These are phyloP conservation scores for Suhomyces sp. DNA, from an alignment of 805 yeast genomes.

Conservation along the genomic window DNA sequence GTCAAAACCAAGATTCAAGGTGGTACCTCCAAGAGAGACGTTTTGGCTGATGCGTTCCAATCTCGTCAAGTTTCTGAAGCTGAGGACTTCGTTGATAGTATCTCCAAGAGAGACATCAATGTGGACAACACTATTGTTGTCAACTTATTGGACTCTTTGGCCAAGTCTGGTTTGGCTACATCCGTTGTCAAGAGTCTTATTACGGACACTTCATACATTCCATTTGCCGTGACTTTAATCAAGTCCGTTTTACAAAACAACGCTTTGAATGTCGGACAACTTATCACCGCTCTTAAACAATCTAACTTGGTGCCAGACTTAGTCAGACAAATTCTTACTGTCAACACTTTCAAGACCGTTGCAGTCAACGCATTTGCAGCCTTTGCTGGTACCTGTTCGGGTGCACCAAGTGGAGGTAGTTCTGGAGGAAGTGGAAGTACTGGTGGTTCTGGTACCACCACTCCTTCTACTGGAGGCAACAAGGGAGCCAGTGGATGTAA, in stretches of 20 bases:
- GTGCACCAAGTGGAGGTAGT: slow-evolving; percentile 8
- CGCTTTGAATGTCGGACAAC: slow-evolving; percentile 26
- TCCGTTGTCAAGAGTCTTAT: slow-evolving; percentile 39
- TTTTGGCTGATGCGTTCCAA: slow-evolving; percentile 8
- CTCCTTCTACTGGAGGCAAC: not conserved
- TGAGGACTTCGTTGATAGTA: slow-evolving; percentile 5
- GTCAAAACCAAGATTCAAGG: slow-evolving; percentile 24
- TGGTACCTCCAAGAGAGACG: slow-evolving; percentile 21
- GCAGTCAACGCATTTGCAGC: slow-evolving; percentile 39
- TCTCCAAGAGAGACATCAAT: slow-evolving; percentile 21
- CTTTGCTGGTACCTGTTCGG: slow-evolving; percentile 31
- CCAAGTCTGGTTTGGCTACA: slow-evolving; percentile 40
- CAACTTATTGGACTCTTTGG: slow-evolving; percentile 41
- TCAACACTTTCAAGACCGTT: slow-evolving; percentile 34
- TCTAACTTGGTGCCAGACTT: slow-evolving; percentile 35
- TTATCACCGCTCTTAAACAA: slow-evolving; percentile 31
- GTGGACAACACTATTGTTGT: slow-evolving; percentile 26
- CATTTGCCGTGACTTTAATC: slow-evolving; percentile 37
- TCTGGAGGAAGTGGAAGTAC: slow-evolving; percentile 9
- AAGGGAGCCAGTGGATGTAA: slow-evolving; percentile 21
- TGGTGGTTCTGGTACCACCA: slow-evolving; percentile 7
- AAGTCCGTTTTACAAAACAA: slow-evolving; percentile 27
- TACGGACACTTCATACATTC: slow-evolving; percentile 36
- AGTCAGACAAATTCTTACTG: slow-evolving; percentile 32
- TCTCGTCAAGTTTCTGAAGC: slow-evolving; percentile 4